Conservation (phyloP, 2,329 filamentous ascomycete genomes). For the Phoma sp. region DNA sequence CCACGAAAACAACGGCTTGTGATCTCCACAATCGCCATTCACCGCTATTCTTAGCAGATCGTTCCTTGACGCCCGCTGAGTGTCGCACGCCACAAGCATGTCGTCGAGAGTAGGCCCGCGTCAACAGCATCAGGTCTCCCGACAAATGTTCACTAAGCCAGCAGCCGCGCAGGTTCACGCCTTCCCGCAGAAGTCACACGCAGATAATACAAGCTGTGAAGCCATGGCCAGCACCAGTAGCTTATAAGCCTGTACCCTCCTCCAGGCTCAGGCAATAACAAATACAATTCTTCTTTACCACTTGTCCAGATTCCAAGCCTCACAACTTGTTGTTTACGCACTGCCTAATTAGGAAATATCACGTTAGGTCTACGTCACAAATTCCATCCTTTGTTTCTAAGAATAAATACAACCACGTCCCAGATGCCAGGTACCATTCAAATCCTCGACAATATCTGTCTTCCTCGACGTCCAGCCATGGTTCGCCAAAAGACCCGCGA, state of each 20-base stretch:
- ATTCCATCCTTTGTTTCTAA: conserved; percentile 7
- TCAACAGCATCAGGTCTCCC: conserved; percentile 7
- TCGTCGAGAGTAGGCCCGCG: conserved; percentile 4
- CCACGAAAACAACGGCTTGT: conserved; percentile 11
- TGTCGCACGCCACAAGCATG: conserved; percentile 1
- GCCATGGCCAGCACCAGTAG: neutral
- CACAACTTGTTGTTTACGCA: neutral
- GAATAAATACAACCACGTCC: conserved; percentile 1
- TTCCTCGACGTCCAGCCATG: conserved; percentile 21
- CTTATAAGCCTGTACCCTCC: neutral
- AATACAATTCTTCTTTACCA: neutral
- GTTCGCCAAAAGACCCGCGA: conserved; percentile 31
- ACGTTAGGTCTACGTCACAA: conserved; percentile 18
- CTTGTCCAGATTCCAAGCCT: neutral
- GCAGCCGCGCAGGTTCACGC: conserved; percentile 12
- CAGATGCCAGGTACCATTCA: conserved; percentile 7
- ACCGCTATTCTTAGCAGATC: conserved; percentile 3
- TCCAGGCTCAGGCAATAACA: neutral
- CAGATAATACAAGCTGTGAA: neutral
- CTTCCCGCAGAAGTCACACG: conserved; percentile 2
- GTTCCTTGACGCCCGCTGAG: conserved; percentile 4
- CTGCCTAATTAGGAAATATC: conserved; percentile 6
- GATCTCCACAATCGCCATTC: neutral
- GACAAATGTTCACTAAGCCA: conserved; percentile 9
- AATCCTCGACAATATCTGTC: neutral